Evolutionary conservation across 1,139 yeast species (phyloP), one percentile per base, ranked within the genome.

Genomic region (Geotrichum australiense): DNA sequence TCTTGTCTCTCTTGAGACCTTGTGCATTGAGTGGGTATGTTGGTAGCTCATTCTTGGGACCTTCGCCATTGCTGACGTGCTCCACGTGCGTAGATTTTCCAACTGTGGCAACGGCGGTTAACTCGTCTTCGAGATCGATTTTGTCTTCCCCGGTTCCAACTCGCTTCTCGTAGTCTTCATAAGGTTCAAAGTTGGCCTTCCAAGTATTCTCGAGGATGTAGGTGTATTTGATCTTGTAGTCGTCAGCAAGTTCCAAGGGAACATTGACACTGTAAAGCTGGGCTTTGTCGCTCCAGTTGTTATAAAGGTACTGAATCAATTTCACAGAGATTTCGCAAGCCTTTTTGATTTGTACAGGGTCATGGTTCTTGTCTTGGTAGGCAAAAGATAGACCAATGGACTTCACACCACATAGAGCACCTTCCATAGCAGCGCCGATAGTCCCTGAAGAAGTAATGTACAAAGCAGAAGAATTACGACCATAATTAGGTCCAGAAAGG

Each of bases 351-450:
- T 76, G 68, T 5, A 63, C 62, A 27, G 69, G 71, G 40, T 76
- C 71, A 47, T 81, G 85, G 28, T 69, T 62, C 42, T 73, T 66
- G 35, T 68, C 63, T 41, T 68, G 72, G 57, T 80, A 89, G 5
- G 94, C 91, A 69, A 77, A 91, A 31, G 94, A 83, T 35, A 91
- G 57, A 2, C 95, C 96, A 48, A 91, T 71, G 2, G 95, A 68
- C 53, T 71, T 78, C 28, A 73, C 73, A 1, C 87, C 89, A 47
- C 85, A 80, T 34, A 91, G 75, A 1, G 83, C 85, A 0, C 91
- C 94, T 63, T 91, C 98, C 87, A 89, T 77, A 0, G 96, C 94
- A 1, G 96, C 97, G 20, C 98, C 98, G 21, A 91, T 83, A 1
- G 98, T 91, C n/a, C 98, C 98, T 53, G 93, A 80, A 8, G 96